These are phyloP conservation scores for Solanum tarijense DNA, from an alignment of 257 asterid species.

Conservation along the genomic window DNA sequence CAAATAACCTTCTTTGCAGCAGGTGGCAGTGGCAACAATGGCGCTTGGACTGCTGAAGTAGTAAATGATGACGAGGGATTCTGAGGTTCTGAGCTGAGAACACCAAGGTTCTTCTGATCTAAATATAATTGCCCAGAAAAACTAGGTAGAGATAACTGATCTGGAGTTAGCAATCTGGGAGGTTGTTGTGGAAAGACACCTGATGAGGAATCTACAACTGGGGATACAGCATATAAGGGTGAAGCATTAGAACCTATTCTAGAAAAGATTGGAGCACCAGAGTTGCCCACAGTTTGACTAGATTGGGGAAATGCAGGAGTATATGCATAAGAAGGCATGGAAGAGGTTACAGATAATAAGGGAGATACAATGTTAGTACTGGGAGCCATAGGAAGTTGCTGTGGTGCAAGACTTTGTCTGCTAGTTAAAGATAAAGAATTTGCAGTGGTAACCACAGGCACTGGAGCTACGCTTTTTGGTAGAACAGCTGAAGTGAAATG, in stretches of 20 bases:
- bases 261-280: slow-evolving; percentile 22
- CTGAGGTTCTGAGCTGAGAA: slow-evolving; percentile 15
- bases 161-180: slow-evolving; percentile 31
- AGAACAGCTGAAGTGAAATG: slow-evolving; percentile 11
- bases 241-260: slow-evolving; percentile 26
- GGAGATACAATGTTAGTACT: slow-evolving; percentile 17
- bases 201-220: slow-evolving; percentile 24
- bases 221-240: slow-evolving; percentile 21
- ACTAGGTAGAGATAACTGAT: slow-evolving; percentile 37
- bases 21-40: slow-evolving; percentile 54
- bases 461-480: slow-evolving; percentile 16
- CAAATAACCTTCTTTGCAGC: slow-evolving; percentile 42
- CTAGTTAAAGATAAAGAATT: slow-evolving; percentile 17
- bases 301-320: slow-evolving; percentile 18
- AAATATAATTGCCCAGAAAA: slow-evolving; percentile 21
- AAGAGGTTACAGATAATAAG: slow-evolving; percentile 6
- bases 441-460: slow-evolving; percentile 22
- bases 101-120: slow-evolving; percentile 30
- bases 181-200: slow-evolving; percentile 29
- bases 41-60: slow-evolving; percentile 36
- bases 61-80: slow-evolving; percentile 19
- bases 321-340: slow-evolving; percentile 30
- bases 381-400: slow-evolving; percentile 13
- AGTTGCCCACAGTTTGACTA: slow-evolving; percentile 26
- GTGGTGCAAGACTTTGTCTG: slow-evolving; percentile 18